These are phyloP conservation scores for Leccinum fibrillosum DNA, from an alignment of 768 basidiomycete species.

Conservation along the genomic window DNA sequence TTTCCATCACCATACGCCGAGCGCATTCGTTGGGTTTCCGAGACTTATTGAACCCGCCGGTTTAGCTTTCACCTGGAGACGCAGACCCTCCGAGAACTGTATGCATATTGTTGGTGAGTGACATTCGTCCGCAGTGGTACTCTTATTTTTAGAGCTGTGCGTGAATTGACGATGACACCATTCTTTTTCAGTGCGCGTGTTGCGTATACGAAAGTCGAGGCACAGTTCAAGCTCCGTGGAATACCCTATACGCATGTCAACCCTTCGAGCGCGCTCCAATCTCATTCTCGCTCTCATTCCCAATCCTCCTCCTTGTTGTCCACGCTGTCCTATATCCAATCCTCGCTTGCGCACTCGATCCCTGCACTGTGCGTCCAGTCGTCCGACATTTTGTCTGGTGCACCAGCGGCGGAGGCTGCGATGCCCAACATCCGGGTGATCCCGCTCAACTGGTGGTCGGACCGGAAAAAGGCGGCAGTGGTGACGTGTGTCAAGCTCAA, in stretches of 20 bases:
- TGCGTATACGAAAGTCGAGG: slow-evolving; percentile 85
- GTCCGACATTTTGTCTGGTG: slow-evolving; percentile 74
- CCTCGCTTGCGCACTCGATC: slow-evolving; percentile 71
- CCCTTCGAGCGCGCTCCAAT: slow-evolving; percentile 41
- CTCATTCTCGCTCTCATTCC: neutral
- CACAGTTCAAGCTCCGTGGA: slow-evolving; percentile 76
- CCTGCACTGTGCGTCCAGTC: slow-evolving; percentile 84
- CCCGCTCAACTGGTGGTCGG: slow-evolving; percentile 90
- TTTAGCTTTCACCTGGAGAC: slow-evolving; percentile 64
- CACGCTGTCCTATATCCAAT: slow-evolving; percentile 58
- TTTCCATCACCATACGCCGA: neutral
- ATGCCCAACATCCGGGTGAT: slow-evolving; percentile 91
- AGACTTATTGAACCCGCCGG: neutral
- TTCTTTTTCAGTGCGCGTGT: slow-evolving; percentile 66
- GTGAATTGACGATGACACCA: neutral
- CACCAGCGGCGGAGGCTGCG: slow-evolving; percentile 85
- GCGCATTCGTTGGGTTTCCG: neutral
- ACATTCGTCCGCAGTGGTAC: neutral
- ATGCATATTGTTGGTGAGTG: slow-evolving; percentile 81
- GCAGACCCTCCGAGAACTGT: slow-evolving; percentile 71
- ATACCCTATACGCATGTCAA: slow-evolving; percentile 79
- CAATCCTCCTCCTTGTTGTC: slow-evolving; percentile 31
- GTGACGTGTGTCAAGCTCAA: slow-evolving; percentile 89
- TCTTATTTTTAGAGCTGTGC: neutral
- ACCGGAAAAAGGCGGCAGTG: slow-evolving; percentile 66